Conservation (phyloP, 2,329 filamentous ascomycete species). For the Plectosphaerella plurivora region DNA sequence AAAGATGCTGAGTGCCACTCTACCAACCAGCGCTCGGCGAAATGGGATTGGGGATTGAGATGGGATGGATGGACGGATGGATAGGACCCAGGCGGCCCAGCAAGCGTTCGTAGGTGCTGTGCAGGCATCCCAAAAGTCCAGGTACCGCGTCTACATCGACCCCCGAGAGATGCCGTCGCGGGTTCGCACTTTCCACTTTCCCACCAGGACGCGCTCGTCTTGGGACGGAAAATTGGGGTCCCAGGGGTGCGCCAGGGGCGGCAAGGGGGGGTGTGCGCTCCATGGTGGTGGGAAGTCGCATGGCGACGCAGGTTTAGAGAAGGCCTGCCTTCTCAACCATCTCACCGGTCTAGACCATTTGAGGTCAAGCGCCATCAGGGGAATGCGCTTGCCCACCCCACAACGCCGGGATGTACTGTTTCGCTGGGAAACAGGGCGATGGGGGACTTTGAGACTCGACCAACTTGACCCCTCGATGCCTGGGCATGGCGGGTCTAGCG, state of each 20-base stretch:
- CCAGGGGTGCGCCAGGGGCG: not conserved
- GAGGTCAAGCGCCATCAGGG: slow-evolving; percentile 13
- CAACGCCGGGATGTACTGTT: not conserved
- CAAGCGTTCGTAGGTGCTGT: not conserved
- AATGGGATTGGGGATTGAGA: no score
- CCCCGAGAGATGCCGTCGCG: not conserved
- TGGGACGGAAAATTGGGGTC: slow-evolving; percentile 3
- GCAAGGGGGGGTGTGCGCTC: no score
- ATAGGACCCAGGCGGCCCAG: not conserved
- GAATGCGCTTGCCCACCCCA: not conserved
- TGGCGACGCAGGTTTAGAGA: not conserved
- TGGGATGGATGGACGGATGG: not conserved
- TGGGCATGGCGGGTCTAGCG: not conserved
- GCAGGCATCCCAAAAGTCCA: not conserved
- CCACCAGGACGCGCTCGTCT: slow-evolving; percentile 1
- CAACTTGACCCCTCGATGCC: no score
- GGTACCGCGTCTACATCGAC: not conserved
- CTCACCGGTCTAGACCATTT: slow-evolving; percentile 26
- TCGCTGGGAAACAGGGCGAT: not conserved
- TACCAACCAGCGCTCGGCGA: not conserved
- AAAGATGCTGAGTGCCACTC: not conserved
- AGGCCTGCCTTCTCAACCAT: slow-evolving; percentile 37
- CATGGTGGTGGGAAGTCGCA: slow-evolving; percentile 11
- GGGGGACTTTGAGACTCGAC: not conserved
- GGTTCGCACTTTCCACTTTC: not conserved